Base-by-base conservation (phyloP, 2,329 filamentous ascomycete species). In the Diaporthe sp. region DNA sequence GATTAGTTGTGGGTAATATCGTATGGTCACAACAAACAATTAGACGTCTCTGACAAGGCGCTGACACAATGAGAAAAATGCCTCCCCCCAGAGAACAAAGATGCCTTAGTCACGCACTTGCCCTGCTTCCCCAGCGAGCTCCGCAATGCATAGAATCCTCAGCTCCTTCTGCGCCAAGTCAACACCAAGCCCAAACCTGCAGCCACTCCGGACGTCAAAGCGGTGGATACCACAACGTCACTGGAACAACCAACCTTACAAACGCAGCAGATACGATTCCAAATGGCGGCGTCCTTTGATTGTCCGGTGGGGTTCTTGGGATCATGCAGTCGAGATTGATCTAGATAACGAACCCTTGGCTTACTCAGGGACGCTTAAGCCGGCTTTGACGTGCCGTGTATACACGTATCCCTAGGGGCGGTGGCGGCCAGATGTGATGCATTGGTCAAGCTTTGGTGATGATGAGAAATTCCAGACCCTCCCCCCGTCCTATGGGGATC, bases 391-490 rank as follows among this genome's bases (percentile, higher is more conserved):
- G 12, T 17, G 30, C 15, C 13, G n/a, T 39, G 55, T 30, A 42
- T 17, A 19, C 37, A 63, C 17, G 35, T 10, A 37, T 19, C 37
- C 15, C 30, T n/a, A 37, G 22, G 12, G 44, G 19, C 65, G 25
- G 19, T 37, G 30, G 22, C 25, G 22, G 44, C 44, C 32, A 37
- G 27, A 25, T 51, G 32, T 70, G 25, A 70, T 37, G 35, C 13
- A 32, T 75, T 65, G 55, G 73, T 73, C 55, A 75, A 58, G 22
- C 37, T 51, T 37, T 50, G 25, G 32, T 47, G 27, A 55, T 44
- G 30, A 72, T 69, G 37, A 39, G 50, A 61, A 65, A 59, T 32
- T 25, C 15, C 4, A 32, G 59, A 15, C n/a, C 27, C 2, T n/a
- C n/a, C 22, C 7, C 4, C 47, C n/a, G 13, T 13, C 9, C 15